Evolutionary conservation across 2,329 filamentous ascomycete species (phyloP).

Genomic region (Penicillium brevicompactum): DNA sequence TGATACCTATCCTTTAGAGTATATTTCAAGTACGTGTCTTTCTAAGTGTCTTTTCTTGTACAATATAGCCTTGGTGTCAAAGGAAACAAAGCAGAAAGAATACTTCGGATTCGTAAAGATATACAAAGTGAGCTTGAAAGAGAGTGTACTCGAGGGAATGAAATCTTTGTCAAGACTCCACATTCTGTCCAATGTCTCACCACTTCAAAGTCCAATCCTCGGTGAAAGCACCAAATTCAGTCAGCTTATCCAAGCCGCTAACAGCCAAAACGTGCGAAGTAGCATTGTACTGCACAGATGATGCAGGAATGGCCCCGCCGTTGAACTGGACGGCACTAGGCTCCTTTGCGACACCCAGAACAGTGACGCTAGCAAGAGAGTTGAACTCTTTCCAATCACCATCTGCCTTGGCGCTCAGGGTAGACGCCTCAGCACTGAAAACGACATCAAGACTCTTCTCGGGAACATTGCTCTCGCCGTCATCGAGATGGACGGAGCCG

Average conservation of each 20-base stretch:
- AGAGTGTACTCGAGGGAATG: background rate
- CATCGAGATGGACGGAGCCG: slow-evolving; percentile 71
- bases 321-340: slow-evolving; percentile 55
- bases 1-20: too few species aligned
- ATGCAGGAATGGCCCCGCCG: slow-evolving; percentile 44
- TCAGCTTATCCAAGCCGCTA: slow-evolving; percentile 52
- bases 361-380: slow-evolving; percentile 62
- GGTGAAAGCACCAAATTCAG: slow-evolving; percentile 59
- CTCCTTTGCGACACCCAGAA: slow-evolving; percentile 58
- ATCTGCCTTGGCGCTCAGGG: slow-evolving; percentile 50
- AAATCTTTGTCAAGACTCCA: background rate
- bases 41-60: too few species aligned
- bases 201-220: slow-evolving; percentile 61
- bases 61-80: too few species aligned
- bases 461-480: slow-evolving; percentile 68
- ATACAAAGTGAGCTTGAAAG: background rate
- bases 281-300: slow-evolving; percentile 53
- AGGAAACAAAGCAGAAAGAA: background rate
- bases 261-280: slow-evolving; percentile 54
- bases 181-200: slow-evolving; percentile 27
- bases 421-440: slow-evolving; percentile 32
- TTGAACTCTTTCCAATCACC: slow-evolving; percentile 62
- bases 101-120: background rate
- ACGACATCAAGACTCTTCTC: slow-evolving; percentile 58
- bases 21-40: too few species aligned